Base-by-base conservation (phyloP, 192 early-diverging fungal species). In the Umbelopsis sp. region DNA sequence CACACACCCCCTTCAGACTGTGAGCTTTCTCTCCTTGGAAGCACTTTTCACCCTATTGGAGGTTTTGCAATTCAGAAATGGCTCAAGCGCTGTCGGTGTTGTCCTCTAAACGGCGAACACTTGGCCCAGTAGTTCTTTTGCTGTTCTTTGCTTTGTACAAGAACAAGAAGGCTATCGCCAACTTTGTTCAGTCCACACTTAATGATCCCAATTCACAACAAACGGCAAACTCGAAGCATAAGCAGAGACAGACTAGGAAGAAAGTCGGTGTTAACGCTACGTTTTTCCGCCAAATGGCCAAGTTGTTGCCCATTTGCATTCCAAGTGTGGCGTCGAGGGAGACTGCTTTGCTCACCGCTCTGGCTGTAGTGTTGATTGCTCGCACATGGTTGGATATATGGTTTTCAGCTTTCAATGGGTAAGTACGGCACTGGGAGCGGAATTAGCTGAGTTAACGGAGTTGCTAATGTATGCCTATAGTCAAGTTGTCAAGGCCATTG, bases 401-500 rank as follows among this genome's bases (percentile, higher is more conserved):
- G 81, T 86, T 87, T 66, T 86, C 85, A n/a, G 83, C 76, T 30
- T 83, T 87, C 67, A 87, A 87, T 52, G 78, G 78, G 78, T 80
- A 75, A 61, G 49, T 23, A 21, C 46, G 22, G 47, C 5, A 0
- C 5, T 41, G 37, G 37, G 37, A 41, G 37, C 37, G 37, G 37
- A 41, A 41, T 41, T 10, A 41, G 37, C 37, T 41, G 37, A 41
- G 37, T 41, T 41, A 41, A 41, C 37, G 37, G 37, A 51, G 48
- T 22, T 45, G 33, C 12, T 47, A 49, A 64, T 48, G 21, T 27
- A 12, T 33, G 3, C 76, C n/a, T 80, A 80, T 66, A 91, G 92
- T 22, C 76, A 83, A 58, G 90, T 94, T 33, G 92, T 94, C 70
- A 92, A 91, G 64, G 85, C 92, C 1, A 85, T 94, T 68, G 87